Base-by-base conservation (phyloP, 768 basidiomycete genomes). In the Saitozyma podzolica region DNA sequence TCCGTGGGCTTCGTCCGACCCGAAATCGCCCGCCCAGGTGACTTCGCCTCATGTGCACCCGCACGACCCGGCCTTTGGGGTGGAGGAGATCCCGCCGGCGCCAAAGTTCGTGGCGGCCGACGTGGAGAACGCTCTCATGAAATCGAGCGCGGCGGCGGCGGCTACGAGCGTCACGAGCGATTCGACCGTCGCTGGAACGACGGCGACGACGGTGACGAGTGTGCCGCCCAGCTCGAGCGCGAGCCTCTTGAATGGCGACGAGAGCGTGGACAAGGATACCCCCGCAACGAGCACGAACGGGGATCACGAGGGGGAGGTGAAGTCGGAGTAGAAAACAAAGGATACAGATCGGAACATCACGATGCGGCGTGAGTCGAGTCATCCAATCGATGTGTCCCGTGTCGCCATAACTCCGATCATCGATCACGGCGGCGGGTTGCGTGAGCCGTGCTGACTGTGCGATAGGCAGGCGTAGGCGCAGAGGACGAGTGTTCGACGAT, bases 81-180 rank as follows among this genome's bases (percentile, higher is more conserved):
- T 47, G 11, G 45, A 47, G 45, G 45, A 47, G 13, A 17, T 47
- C 45, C 11, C 45, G 45, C 45, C 11, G n/a, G 45, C 45, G 45
- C 45, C 45, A 17, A 11, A 17, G 13, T 47, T 47, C n/a, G 45
- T 61, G 10, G 66, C 63, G 11, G 54, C 47, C 17, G 72, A 63
- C 13, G 71, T 75, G 8, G 66, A 75, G 48, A 61, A 65, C 40
- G 71, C 72, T 6, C 56, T 75, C 48, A 73, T 75, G 71, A 75
- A 73, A 55, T 56, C 51, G 42, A 29, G 65, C 10, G 40, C 58
- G 56, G 42, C 58, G 56, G 42, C 58, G 6, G 41, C 59, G 2
- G 57, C 40, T 56, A 67, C 64, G 13, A 41, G 57, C 4, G 66
- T 47, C 9, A 54, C 54, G 17, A 29, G 29, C 29, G 29, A 29